A percentile compares a stretch with the other conserved stretches of the same genome.
phyloP scores from a whole-genome alignment of 495 filamentous ascomycete species.

The Lophium mytilinum region DNA sequence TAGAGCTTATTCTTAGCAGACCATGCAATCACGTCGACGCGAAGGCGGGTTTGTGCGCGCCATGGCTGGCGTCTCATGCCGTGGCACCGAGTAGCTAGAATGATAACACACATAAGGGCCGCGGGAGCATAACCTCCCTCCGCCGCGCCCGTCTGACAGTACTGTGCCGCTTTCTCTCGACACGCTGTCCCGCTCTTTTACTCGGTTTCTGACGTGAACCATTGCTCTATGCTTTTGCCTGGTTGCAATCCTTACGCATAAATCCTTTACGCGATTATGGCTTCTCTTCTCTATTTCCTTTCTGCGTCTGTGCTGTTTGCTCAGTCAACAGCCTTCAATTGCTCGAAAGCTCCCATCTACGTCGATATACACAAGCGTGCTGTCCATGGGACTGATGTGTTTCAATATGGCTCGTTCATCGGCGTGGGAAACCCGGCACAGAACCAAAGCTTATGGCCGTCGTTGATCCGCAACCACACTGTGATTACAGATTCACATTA shows the following conservation, averaged over 20 bases:
- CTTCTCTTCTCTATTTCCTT: conserved; percentile 16
- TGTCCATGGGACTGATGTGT: conserved; percentile 19
- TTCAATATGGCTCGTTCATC: conserved; percentile 32
- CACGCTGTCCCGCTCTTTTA: not conserved
- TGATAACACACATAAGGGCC: not conserved
- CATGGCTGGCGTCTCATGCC: not conserved
- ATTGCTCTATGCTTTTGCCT: not conserved
- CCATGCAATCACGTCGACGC: not conserved
- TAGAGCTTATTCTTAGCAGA: not conserved
- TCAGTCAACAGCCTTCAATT: conserved; percentile 29
- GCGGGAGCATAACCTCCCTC: conserved; percentile 9
- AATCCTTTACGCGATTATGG: conserved; percentile 4
- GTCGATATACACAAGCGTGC: conserved; percentile 31
- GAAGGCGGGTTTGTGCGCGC: not conserved
- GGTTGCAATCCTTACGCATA: conserved; percentile 14
- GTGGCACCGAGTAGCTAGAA: not conserved
- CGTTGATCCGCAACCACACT: conserved; percentile 30
- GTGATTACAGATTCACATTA: conserved; percentile 18
- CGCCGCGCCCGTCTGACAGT: conserved; percentile 10
- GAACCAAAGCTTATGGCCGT: conserved; percentile 33
- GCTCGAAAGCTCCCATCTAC: conserved; percentile 30
- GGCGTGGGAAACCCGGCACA: conserved; percentile 28
- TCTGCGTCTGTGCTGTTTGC: conserved; percentile 26
- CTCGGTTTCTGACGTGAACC: not conserved
- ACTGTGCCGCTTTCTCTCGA: conserved; percentile 19